Percentiles rank a stretch among this genome's conserved stretches.
These are phyloP conservation scores for Phialophora expanda DNA, from an alignment of 2,329 filamentous ascomycete species.

Conservation along the genomic window DNA sequence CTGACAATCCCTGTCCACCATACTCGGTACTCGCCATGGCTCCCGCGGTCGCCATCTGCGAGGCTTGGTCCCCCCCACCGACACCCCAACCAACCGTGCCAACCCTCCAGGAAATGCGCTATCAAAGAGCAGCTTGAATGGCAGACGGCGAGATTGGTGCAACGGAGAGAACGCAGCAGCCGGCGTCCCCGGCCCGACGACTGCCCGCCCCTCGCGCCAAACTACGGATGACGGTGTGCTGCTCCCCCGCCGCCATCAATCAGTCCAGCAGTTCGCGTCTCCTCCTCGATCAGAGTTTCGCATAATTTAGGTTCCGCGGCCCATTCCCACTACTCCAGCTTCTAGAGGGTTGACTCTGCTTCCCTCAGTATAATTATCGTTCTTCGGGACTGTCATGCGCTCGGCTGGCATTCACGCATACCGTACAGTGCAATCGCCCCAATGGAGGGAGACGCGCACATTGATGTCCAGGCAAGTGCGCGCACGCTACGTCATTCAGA, in stretches of 20 bases:
- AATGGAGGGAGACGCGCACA: conserved; percentile 18
- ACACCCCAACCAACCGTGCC: too few species aligned
- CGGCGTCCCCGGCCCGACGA: neutral
- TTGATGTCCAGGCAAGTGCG: conserved; percentile 15
- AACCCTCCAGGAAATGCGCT: neutral
- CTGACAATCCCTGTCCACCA: neutral
- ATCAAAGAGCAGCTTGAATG: neutral
- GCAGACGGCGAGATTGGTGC: neutral
- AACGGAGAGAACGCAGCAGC: neutral
- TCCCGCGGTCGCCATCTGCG: neutral
- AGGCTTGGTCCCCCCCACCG: neutral
- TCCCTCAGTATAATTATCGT: neutral
- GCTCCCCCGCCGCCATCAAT: neutral
- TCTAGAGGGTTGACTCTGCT: neutral
- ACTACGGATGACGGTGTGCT: neutral
- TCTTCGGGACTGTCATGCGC: neutral
- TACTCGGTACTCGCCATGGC: neutral
- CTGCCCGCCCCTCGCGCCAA: neutral
- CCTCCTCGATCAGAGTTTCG: neutral
- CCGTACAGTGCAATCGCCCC: neutral
- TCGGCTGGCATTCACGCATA: neutral
- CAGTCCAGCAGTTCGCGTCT: too few species aligned
- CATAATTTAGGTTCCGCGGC: neutral
- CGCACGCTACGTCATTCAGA: neutral
- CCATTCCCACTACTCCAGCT: neutral